phyloP scores from a whole-genome alignment of 2,329 filamentous ascomycete genomes.

The Boeremia lycopersici region DNA sequence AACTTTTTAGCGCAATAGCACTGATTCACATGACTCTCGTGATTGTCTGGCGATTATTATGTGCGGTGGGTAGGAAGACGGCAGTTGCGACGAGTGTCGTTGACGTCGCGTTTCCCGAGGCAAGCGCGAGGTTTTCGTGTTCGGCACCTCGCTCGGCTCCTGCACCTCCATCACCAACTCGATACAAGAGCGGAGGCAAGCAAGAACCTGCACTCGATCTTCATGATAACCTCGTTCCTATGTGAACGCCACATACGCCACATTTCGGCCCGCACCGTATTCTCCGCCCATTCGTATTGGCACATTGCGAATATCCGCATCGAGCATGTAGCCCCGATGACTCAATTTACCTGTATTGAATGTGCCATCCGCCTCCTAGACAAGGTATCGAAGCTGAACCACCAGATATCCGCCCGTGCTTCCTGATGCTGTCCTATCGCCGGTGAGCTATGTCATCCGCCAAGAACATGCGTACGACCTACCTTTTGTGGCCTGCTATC shows the following conservation, averaged over 20 bases:
- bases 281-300: background rate
- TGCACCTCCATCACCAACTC: background rate
- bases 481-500: constrained; percentile 1
- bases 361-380: background rate
- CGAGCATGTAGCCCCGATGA: background rate
- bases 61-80: background rate
- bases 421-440: background rate
- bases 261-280: constrained; percentile 3
- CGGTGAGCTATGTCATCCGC: background rate
- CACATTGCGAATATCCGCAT: background rate
- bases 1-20: background rate
- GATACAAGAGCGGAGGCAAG: background rate
- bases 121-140: background rate
- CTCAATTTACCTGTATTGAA: background rate
- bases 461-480: constrained; percentile 4
- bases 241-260: background rate
- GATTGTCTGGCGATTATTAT: background rate
- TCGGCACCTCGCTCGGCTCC: background rate
- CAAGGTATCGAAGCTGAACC: background rate
- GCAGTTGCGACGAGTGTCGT: background rate
- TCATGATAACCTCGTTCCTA: background rate
- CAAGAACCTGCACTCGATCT: background rate
- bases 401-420: background rate
- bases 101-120: background rate
- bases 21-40: background rate